Base-by-base conservation (phyloP, 257 asterid genomes). In the Agastache rugosa region DNA sequence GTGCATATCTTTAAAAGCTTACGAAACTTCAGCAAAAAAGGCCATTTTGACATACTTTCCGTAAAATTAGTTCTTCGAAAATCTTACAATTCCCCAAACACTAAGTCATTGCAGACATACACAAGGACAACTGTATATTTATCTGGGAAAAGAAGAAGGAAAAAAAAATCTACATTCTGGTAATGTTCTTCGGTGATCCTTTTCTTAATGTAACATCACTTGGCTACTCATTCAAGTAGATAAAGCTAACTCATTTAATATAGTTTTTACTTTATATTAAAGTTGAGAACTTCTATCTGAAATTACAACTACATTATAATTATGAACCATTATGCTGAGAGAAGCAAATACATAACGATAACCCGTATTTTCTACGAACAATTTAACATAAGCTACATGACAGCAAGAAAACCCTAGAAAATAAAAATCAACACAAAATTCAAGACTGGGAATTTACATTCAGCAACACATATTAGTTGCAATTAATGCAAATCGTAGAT, bases 291-390 rank as follows among this genome's bases (percentile, higher is more conserved):
- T 50, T 34, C 59, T 42, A 54, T 39, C 31, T 59, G 34, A 53
- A 42, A 35, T 48, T 41, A 34, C 41, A 75, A 7, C 20, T 37
- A 17, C 34, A 16, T 14, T 16, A 31, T 27, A 35, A 35, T 34
- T 53, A 25, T 34, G n/a, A 56, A 53, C 37, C 59, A 64, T 23
- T 50, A 74, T 41, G 67, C 73, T 41, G 65, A 64, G 66, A 39
- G 64, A 50, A 9, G 22, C 4, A 16, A 25, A 45, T 27, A 27
- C n/a, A 19, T 16, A 23, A 27, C 20, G 0, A 27, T 3, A 16
- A 5, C 23, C 23, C 41, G 3, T 48, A 48, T 27, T 51, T 51
- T 51, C 37, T 31, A 31, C 5, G 0, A 17, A 69, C 25, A 20
- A 70, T 22, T 6, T 19, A 19, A 31, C 50, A 69, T 22, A 8